phyloP scores from a whole-genome alignment of 345 rosid genomes.

The Passiflora organensis region DNA sequence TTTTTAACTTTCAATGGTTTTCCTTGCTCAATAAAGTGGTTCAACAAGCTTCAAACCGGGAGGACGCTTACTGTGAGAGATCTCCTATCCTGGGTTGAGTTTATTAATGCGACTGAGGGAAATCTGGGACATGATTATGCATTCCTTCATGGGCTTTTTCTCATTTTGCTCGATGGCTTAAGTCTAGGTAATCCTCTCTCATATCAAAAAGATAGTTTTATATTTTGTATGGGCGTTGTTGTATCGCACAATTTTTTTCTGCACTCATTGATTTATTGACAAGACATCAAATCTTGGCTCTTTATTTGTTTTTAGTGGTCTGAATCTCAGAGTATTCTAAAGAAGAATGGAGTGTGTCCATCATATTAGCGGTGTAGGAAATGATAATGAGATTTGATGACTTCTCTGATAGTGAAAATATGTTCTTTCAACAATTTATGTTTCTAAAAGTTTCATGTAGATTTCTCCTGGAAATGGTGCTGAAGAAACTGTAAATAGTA shows the following conservation, averaged over 20 bases:
- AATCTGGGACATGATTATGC: conserved; percentile 55
- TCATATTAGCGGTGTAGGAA: too few species aligned
- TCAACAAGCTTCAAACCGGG: conserved; percentile 64
- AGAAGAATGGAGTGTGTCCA: too few species aligned
- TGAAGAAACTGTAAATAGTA: too few species aligned
- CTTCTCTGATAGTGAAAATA: too few species aligned
- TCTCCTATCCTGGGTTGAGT: conserved; percentile 83
- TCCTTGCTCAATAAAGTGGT: conserved; percentile 59
- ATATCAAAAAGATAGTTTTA: not conserved
- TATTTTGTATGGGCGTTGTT: not conserved
- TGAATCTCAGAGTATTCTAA: not conserved
- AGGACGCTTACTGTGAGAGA: conserved; percentile 87
- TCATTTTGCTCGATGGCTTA: conserved; percentile 86
- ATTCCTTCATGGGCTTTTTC: conserved; percentile 83
- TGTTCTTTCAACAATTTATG: too few species aligned
- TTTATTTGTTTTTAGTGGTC: too few species aligned
- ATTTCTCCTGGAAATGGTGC: not conserved
- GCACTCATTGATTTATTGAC: not conserved
- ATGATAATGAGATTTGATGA: not conserved
- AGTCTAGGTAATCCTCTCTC: conserved; percentile 53
- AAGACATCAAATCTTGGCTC: not conserved
- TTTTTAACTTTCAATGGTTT: conserved; percentile 5
- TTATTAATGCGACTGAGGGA: conserved; percentile 48
- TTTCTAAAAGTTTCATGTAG: too few species aligned
- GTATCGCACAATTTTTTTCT: not conserved